Percentiles rank a stretch among this genome's conserved stretches.
Evolutionary conservation across 2,329 filamentous ascomycete genomes (phyloP).

Genomic region (Coniella vitis): DNA sequence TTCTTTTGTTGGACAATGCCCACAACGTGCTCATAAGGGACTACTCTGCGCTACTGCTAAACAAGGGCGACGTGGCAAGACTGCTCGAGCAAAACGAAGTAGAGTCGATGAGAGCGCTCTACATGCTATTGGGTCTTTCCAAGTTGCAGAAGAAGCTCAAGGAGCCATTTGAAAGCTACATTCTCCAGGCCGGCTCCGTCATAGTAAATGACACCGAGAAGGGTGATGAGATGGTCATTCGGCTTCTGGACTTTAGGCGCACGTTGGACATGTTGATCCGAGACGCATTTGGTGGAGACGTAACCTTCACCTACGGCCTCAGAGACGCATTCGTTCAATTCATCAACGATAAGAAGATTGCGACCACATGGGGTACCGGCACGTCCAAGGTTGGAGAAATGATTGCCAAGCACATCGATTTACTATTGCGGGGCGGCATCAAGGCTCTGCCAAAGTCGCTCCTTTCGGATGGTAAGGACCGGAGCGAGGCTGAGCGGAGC

Average conservation of each 20-base stretch:
- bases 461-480: constrained; percentile 53
- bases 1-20: constrained; percentile 64
- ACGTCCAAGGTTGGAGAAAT: constrained; percentile 96
- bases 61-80: constrained; percentile 60
- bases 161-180: constrained; percentile 70
- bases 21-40: constrained; percentile 66
- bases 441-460: constrained; percentile 72
- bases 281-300: constrained; percentile 68
- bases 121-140: constrained; percentile 67
- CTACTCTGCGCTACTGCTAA: constrained; percentile 59
- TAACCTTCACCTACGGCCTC: constrained; percentile 70
- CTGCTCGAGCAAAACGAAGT: constrained; percentile 67
- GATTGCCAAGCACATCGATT: constrained; percentile 95
- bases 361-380: constrained; percentile 67
- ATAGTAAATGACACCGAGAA: constrained; percentile 78
- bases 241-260: constrained; percentile 73
- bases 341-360: constrained; percentile 81
- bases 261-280: constrained; percentile 71
- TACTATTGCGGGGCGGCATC: constrained; percentile 77
- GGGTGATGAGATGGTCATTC: constrained; percentile 78
- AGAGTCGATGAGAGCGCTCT: constrained; percentile 67
- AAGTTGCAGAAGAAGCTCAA: constrained; percentile 64
- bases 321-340: constrained; percentile 82
- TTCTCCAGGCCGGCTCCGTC: constrained; percentile 62
- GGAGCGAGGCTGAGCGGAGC: constrained; percentile 50